A percentile compares a stretch with the other conserved stretches of the same genome.
These are phyloP conservation scores for Immersiella caudata DNA, from an alignment of 495 filamentous ascomycete species.

Conservation along the genomic window DNA sequence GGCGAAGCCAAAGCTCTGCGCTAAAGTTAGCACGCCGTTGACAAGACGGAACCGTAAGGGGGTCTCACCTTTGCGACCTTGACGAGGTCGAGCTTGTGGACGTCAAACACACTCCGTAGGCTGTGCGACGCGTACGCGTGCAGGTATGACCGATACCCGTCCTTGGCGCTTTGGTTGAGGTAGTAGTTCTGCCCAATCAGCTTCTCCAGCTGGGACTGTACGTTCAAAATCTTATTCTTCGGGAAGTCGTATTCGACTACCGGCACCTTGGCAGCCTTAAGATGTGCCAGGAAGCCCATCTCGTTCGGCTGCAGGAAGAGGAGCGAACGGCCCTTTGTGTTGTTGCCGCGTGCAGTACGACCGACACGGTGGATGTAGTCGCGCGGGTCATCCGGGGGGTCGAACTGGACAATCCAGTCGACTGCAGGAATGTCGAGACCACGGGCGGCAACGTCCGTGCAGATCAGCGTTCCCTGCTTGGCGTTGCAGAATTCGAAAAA, in stretches of 20 bases:
- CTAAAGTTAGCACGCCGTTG: slow-evolving; percentile 10
- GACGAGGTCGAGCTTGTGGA: slow-evolving; percentile 87
- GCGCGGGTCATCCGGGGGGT: slow-evolving; percentile 86
- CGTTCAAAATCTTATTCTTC: slow-evolving; percentile 84
- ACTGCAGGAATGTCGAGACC: slow-evolving; percentile 93
- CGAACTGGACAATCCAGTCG: slow-evolving; percentile 95
- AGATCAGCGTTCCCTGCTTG: slow-evolving; percentile 84
- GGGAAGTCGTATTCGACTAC: slow-evolving; percentile 97
- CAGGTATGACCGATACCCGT: slow-evolving; percentile 78
- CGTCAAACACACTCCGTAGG: slow-evolving; percentile 87
- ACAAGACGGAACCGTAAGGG: too few relatives aligned
- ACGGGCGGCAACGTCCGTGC: slow-evolving; percentile 93
- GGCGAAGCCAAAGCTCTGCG: slow-evolving; percentile 77
- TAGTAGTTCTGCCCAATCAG: slow-evolving; percentile 95
- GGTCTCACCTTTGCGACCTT: slow-evolving; percentile 75
- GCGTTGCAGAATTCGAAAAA: slow-evolving; percentile 99
- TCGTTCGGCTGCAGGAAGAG: slow-evolving; percentile 94
- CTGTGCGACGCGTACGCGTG: slow-evolving; percentile 93
- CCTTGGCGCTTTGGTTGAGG: slow-evolving; percentile 79
- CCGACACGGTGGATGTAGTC: slow-evolving; percentile 98
- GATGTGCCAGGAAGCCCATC: slow-evolving; percentile 85
- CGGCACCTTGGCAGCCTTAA: slow-evolving; percentile 90
- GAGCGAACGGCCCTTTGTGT: slow-evolving; percentile 79
- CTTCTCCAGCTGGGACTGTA: slow-evolving; percentile 94
- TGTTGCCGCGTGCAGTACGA: slow-evolving; percentile 85